These are phyloP conservation scores for Ascochyta rabiei DNA, from an alignment of 2,329 filamentous ascomycete genomes.

Conservation along the genomic window DNA sequence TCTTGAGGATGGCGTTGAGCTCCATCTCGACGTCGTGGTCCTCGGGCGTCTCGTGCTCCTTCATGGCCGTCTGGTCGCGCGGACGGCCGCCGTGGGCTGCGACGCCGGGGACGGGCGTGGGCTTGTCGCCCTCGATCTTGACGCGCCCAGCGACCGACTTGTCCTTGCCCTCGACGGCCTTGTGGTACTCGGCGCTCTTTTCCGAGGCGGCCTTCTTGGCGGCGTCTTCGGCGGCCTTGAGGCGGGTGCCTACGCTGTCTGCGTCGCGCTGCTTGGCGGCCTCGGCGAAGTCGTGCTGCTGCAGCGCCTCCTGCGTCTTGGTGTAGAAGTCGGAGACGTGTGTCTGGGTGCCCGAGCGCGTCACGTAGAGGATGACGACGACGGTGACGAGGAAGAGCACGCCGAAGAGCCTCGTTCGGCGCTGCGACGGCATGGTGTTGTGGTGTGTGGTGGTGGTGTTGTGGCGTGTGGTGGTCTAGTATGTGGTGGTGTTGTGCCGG, in stretches of 20 bases:
- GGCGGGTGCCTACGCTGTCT: constrained; percentile 64
- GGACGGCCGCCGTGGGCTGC: constrained; percentile 53
- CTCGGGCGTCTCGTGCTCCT: constrained; percentile 60
- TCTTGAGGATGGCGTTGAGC: constrained; percentile 80
- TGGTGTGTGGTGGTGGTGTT: not conserved
- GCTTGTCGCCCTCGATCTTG: constrained; percentile 52
- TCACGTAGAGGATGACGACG: constrained; percentile 75
- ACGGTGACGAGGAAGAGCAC: constrained; percentile 69
- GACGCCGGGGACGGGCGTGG: constrained; percentile 47
- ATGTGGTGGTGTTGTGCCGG: not conserved
- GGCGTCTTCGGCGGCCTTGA: constrained; percentile 71
- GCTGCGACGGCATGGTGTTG: constrained; percentile 50
- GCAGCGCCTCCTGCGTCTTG: constrained; percentile 61
- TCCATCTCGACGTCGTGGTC: constrained; percentile 71
- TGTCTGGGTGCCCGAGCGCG: constrained; percentile 62
- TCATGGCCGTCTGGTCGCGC: constrained; percentile 47
- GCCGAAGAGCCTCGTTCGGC: constrained; percentile 71
- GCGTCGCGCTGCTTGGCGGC: constrained; percentile 55
- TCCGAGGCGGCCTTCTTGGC: constrained; percentile 72
- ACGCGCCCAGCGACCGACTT: constrained; percentile 62
- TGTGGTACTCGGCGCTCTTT: constrained; percentile 61
- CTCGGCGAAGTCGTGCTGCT: constrained; percentile 43
- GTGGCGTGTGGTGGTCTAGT: constrained; percentile 11
- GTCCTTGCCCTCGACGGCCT: constrained; percentile 48
- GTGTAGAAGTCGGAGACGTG: constrained; percentile 63